Conservation (phyloP, 495 filamentous ascomycete genomes). For the Penicillium verhagenii region DNA sequence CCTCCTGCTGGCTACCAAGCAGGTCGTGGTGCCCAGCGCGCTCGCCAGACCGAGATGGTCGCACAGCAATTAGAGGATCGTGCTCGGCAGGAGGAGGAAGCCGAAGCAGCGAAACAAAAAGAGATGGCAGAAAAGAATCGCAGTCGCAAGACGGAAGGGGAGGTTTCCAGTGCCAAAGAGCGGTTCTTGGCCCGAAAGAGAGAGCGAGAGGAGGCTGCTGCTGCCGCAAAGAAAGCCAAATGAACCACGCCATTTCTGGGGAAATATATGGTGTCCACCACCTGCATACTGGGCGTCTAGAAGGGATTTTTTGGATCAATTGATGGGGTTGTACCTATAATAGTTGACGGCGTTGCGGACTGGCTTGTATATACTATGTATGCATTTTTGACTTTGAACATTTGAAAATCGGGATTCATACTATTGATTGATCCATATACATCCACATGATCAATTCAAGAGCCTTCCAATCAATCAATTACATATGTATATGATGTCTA, state of each 20-base stretch:
- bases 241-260: background rate
- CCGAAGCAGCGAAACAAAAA: slow-evolving; percentile 66
- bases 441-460: no score
- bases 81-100: slow-evolving; percentile 73
- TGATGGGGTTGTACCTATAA: background rate
- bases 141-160: slow-evolving; percentile 68
- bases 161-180: slow-evolving; percentile 85
- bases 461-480: no score
- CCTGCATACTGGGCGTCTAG: background rate
- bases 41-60: slow-evolving; percentile 84
- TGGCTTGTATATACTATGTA: background rate
- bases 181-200: slow-evolving; percentile 82
- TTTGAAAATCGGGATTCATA: no score
- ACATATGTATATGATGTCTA: no score
- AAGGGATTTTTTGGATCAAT: no score
- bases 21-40: slow-evolving; percentile 59
- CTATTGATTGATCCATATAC: no score
- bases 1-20: slow-evolving; percentile 36
- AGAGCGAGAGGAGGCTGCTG: slow-evolving; percentile 65
- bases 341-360: background rate
- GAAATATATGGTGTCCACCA: background rate
- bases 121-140: slow-evolving; percentile 70
- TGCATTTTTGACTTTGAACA: no score
- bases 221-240: slow-evolving; percentile 23
- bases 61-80: slow-evolving; percentile 66